Evolutionary conservation across 2,329 filamentous ascomycete genomes (phyloP).

Genomic region (Anisogramma anomala): DNA sequence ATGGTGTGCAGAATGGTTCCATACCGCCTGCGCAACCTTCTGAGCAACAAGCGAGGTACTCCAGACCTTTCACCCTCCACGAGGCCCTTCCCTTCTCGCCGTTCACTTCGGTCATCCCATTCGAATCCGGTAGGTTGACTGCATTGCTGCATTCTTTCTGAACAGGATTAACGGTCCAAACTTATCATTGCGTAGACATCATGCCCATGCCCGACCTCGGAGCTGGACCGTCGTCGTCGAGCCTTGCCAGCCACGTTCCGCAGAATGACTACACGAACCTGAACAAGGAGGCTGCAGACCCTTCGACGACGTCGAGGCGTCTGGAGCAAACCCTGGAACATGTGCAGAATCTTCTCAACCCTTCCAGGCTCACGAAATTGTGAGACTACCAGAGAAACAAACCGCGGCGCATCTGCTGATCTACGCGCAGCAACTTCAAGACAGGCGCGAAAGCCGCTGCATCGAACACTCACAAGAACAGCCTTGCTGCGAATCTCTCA

Average conservation of each 20-base stretch:
- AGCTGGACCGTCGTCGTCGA: conserved; percentile 39
- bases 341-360: conserved; percentile 61
- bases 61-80: conserved; percentile 49
- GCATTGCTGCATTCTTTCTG: no score
- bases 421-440: conserved; percentile 43
- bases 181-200: conserved; percentile 38
- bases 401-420: conserved; percentile 20
- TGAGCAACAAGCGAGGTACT: conserved; percentile 17
- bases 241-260: conserved; percentile 39
- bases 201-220: conserved; percentile 54
- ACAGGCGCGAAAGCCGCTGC: conserved; percentile 28
- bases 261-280: conserved; percentile 51
- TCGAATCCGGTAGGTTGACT: conserved; percentile 55
- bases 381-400: conserved; percentile 25
- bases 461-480: conserved; percentile 20
- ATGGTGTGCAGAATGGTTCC: conserved; percentile 22
- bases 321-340: conserved; percentile 63
- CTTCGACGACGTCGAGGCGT: conserved; percentile 48
- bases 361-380: conserved; percentile 60
- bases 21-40: conserved; percentile 11
- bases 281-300: conserved; percentile 54
- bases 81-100: conserved; percentile 76
- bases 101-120: conserved; percentile 67
- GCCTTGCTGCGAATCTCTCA: conserved; percentile 32
- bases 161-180: not conserved